Percentiles rank a stretch among this genome's conserved stretches.
Evolutionary conservation across 2,329 filamentous ascomycete species (phyloP).

Genomic region (Hirsutella thompsonii): DNA sequence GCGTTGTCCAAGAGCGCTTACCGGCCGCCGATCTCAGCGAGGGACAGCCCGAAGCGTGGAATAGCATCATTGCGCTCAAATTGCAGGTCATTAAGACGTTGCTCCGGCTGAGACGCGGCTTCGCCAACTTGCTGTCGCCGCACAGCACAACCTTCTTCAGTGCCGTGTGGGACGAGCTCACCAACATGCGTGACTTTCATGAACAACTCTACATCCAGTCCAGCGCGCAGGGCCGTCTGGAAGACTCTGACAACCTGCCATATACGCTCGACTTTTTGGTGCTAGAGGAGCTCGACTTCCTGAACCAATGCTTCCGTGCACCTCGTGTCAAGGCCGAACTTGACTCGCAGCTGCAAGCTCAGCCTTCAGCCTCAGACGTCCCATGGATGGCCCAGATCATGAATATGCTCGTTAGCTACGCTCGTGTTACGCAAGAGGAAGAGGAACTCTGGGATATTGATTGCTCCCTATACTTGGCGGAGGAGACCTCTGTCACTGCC

Average conservation of each 20-base stretch:
- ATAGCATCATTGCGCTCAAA: conserved; percentile 76
- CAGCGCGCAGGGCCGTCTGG: conserved; percentile 74
- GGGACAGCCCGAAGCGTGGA: conserved; percentile 54
- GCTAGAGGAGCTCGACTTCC: conserved; percentile 86
- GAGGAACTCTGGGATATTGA: conserved; percentile 95
- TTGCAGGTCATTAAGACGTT: conserved; percentile 89
- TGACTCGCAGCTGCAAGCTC: conserved; percentile 59
- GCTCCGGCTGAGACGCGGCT: conserved; percentile 76
- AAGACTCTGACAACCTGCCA: conserved; percentile 82
- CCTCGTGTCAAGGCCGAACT: conserved; percentile 81
- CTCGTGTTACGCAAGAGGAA: conserved; percentile 84
- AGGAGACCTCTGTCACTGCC: conserved; percentile 86
- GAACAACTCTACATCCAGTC: conserved; percentile 75
- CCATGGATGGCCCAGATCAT: conserved; percentile 83
- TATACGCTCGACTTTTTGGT: conserved; percentile 92
- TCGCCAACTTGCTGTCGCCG: conserved; percentile 67
- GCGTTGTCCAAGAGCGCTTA: conserved; percentile 61
- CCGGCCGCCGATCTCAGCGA: conserved; percentile 45
- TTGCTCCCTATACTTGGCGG: conserved; percentile 86
- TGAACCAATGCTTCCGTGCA: conserved; percentile 82
- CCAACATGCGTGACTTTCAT: conserved; percentile 58
- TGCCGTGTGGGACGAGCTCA: conserved; percentile 80
- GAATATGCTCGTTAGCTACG: conserved; percentile 72
- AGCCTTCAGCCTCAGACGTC: conserved; percentile 46
- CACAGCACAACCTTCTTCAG: conserved; percentile 77